phyloP scores from a whole-genome alignment of 495 filamentous ascomycete species.

The Trichoderma asperelloides region DNA sequence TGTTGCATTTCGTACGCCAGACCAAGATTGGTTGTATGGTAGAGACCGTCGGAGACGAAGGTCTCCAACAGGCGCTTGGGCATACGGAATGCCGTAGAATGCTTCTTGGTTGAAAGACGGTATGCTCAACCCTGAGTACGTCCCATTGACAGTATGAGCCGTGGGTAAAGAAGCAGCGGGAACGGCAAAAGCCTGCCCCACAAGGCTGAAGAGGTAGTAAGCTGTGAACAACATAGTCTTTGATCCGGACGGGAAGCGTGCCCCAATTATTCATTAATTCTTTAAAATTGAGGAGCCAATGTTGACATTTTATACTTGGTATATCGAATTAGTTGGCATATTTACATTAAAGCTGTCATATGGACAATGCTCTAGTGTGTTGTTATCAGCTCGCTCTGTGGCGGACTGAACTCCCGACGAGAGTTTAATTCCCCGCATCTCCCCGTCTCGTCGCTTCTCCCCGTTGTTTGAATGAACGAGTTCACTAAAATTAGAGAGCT shows the following conservation, averaged over 20 bases:
- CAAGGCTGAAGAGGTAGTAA: neutral
- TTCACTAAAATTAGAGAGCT: too few species aligned
- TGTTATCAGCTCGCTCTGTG: neutral
- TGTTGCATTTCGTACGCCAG: slow-evolving; percentile 38
- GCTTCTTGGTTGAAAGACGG: slow-evolving; percentile 30
- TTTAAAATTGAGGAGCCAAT: neutral
- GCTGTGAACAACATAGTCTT: neutral
- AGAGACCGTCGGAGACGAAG: slow-evolving; percentile 53
- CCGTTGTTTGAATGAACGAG: too few species aligned
- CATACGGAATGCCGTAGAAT: slow-evolving; percentile 60
- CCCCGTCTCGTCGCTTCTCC: neutral
- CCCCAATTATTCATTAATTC: too few species aligned
- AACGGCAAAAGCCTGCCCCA: neutral
- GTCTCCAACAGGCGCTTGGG: slow-evolving; percentile 47
- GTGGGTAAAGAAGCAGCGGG: neutral
- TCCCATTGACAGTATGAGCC: slow-evolving; percentile 20
- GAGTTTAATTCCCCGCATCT: neutral
- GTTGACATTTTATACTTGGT: neutral
- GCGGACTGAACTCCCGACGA: neutral
- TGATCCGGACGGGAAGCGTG: neutral
- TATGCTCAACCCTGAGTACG: slow-evolving; percentile 26
- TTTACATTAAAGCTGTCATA: neutral
- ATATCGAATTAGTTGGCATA: neutral
- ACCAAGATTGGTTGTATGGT: slow-evolving; percentile 35
- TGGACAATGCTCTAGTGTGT: neutral